Conservation (phyloP, 2,329 filamentous ascomycete genomes). For the Claviceps spartinae region DNA sequence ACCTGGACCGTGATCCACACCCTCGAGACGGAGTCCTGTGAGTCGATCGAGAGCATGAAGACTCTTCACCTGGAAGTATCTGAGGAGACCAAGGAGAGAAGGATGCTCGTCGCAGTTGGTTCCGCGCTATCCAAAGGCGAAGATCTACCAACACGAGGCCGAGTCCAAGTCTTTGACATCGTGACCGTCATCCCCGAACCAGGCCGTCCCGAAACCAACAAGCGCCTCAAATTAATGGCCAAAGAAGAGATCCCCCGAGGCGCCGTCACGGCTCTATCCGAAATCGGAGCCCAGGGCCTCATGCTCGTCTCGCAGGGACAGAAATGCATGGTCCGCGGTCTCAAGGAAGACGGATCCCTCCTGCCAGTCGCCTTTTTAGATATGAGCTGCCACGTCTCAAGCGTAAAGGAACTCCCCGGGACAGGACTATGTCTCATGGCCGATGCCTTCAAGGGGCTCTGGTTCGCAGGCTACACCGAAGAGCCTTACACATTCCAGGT, state of each 20-base stretch:
- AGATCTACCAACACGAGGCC: constrained; percentile 73
- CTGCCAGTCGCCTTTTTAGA: constrained; percentile 95
- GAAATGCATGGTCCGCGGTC: constrained; percentile 90
- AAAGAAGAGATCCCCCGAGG: constrained; percentile 87
- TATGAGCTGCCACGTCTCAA: constrained; percentile 84
- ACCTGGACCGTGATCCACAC: constrained; percentile 71
- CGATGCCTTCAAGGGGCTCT: constrained; percentile 84
- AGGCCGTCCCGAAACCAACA: constrained; percentile 70
- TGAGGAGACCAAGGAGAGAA: constrained; percentile 77
- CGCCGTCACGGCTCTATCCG: constrained; percentile 74
- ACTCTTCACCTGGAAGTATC: constrained; percentile 79
- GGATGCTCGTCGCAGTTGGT: constrained; percentile 69
- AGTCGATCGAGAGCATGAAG: constrained; percentile 70
- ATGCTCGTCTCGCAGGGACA: constrained; percentile 87
- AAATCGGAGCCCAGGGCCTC: constrained; percentile 75
- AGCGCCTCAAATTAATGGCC: constrained; percentile 70
- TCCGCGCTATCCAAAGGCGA: constrained; percentile 81
- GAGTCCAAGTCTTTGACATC: constrained; percentile 82
- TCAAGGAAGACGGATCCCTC: constrained; percentile 89
- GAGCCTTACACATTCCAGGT: constrained; percentile 93
- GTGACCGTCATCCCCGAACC: constrained; percentile 86
- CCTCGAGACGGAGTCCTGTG: constrained; percentile 57
- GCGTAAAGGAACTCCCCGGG: constrained; percentile 68
- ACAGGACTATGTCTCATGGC: constrained; percentile 80
- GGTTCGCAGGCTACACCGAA: constrained; percentile 93